phyloP scores from a whole-genome alignment of 371 early-diverging fungal species.

The Paraphysoderma sedebokerense region DNA sequence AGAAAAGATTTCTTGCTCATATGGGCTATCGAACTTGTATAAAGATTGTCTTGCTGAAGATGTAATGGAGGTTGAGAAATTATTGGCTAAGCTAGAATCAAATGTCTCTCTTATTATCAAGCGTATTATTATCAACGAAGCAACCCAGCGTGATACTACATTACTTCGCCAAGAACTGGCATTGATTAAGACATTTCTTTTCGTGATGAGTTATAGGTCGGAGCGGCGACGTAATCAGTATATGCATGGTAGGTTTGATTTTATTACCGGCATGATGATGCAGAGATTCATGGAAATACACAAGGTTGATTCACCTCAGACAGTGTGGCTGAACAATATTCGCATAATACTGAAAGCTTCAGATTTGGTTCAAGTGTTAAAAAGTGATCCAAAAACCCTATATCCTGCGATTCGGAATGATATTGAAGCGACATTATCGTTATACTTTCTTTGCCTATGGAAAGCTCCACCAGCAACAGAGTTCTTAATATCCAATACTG shows the following conservation, averaged over 20 bases:
- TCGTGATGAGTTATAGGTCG: neutral
- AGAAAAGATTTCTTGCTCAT: neutral
- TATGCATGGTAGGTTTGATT: neutral
- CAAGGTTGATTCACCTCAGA: neutral
- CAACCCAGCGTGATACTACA: too few species aligned
- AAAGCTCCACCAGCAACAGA: neutral
- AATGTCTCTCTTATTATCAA: neutral
- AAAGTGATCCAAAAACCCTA: neutral
- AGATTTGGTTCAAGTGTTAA: neutral
- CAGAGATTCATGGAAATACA: neutral
- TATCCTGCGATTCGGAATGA: neutral
- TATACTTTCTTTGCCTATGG: neutral
- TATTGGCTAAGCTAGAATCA: neutral
- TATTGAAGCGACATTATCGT: neutral
- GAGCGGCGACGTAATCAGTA: neutral
- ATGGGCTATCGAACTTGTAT: neutral
- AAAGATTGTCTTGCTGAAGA: neutral
- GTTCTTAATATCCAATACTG: neutral
- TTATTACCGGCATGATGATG: neutral
- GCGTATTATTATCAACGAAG: neutral
- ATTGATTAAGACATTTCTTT: neutral
- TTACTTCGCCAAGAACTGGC: neutral
- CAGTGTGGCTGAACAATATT: neutral
- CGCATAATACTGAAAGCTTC: neutral
- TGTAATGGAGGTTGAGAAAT: neutral